Evolutionary conservation across 305 asterid species (phyloP), one percentile per base, ranked within the genome.

Genomic region (Fraxinus albicans): DNA sequence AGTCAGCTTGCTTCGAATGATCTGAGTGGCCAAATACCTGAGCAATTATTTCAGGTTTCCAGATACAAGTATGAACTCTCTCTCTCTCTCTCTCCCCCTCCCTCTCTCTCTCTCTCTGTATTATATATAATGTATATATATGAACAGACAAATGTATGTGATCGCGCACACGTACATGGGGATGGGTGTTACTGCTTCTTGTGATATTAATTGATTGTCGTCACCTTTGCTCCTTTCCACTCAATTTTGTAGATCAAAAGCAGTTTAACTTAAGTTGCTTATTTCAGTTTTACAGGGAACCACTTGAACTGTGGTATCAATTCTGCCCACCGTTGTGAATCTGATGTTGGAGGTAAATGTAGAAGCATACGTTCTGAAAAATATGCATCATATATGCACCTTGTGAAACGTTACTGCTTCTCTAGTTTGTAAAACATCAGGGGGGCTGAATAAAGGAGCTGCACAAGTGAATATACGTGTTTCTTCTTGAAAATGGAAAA

Each of bases 231-330:
- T 27, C 8, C 34, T 29, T 29, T 29, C 35, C 17, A 69, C 21
- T 15, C 75, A 69, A 27, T 69, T 69, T 69, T 69, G 36, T 69
- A 29, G 36, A 69, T 69, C 34, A 29, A 69, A 67, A 60, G 85
- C 17, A 33, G 85, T 47, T 83, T 78, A 80, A 83, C 85, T 85
- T 85, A 42, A 23, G 84, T 79, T 88, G 47, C 77, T 73, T 77
- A 78, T 86, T 87, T 86, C 91, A 94, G 98, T 90, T 96, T 96
- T 90, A 86, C 98, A 69, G 98, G 98, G 83, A 96, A 96, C 89
- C 89, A 65, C 40, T 86, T 96, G 87, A 89, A 88, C 69, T 94
- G 98, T 84, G 98, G 97, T 77, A 31, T 81, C 85, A 91, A 86
- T 83, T 82, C 72, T 47, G 78, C 88, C 25, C 92, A 84, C 25